Evolutionary conservation across 768 basidiomycete species (phyloP), one percentile per base, ranked within the genome.

Genomic region (Phlebiopsis gigantea): DNA sequence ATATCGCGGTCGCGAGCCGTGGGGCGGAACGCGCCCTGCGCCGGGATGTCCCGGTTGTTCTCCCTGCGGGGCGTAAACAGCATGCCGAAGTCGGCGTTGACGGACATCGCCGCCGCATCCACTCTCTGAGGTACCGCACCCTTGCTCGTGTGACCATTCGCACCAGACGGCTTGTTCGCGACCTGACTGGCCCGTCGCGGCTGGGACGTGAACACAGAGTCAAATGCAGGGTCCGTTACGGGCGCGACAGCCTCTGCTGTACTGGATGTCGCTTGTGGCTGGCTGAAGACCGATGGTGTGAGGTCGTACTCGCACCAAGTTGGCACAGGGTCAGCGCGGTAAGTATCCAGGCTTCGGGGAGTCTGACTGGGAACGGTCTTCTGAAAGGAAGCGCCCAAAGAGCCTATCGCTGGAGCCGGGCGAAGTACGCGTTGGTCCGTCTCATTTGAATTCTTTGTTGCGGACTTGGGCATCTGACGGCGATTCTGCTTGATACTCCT

Each of bases 251-350:
- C 15, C 15, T 21, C 45, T 10, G 46, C 29, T 6, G 29, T n/a
- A 34, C 17, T 15, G 51, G 34, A 19, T 12, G 12, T 5, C 15
- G 45, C 8, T 9, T 24, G 31, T 12, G 45, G 31, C 22, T 55
- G 57, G 47, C 28, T 52, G 49, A 59, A 59, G 22, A 59, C 54
- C n/a, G 50, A 53, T 6, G 58, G 58, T 3, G 58, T 56, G 14
- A 59, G 31, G 45, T 59, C 58, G 43, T 55, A 59, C 34, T 51
- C 54, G 44, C n/a, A 21, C 10, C 34, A 54, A 9, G 58, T 21
- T 3, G 30, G 29, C 8, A 21, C 50, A 1, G 50, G 31, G 50
- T 51, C 50, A 7, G 34, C 12, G 50, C 31, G 50, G 19, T 39
- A 39, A 6, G 30, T 22, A 31, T 39, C 31, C 22, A 39, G 30